phyloP scores from a whole-genome alignment of 495 filamentous ascomycete genomes.

The Hypoxylon cercidicola region DNA sequence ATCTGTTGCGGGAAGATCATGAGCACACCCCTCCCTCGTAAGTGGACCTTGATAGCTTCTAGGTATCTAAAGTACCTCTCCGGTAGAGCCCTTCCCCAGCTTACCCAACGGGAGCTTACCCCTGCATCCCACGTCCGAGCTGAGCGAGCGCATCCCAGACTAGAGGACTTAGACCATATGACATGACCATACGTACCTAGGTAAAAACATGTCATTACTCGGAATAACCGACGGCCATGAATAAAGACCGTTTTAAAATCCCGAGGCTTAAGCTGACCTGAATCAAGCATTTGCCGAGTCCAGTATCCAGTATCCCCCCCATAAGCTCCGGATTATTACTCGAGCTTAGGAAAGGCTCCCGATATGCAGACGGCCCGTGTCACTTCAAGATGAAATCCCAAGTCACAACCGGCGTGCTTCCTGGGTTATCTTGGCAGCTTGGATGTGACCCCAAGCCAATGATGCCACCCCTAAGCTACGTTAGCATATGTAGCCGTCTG shows the following conservation, averaged over 20 bases:
- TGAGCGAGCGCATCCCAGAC: slow-evolving; percentile 15
- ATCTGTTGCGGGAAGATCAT: neutral
- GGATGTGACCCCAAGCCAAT: slow-evolving; percentile 25
- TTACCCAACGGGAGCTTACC: slow-evolving; percentile 20
- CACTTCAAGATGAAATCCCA: slow-evolving; percentile 4
- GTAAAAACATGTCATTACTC: too few species aligned
- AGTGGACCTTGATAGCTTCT: neutral
- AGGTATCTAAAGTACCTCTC: slow-evolving; percentile 14
- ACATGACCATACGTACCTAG: neutral
- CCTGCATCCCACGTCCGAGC: slow-evolving; percentile 25
- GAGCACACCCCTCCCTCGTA: neutral
- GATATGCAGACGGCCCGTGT: slow-evolving; percentile 21
- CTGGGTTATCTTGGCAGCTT: slow-evolving; percentile 21
- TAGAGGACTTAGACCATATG: neutral
- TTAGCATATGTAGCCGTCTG: slow-evolving; percentile 13
- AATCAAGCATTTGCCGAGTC: too few species aligned
- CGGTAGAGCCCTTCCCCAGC: slow-evolving; percentile 22
- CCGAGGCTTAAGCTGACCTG: too few species aligned
- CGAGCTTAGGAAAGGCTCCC: neutral
- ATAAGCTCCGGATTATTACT: neutral
- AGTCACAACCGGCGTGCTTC: slow-evolving; percentile 6
- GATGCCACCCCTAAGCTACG: slow-evolving; percentile 21
- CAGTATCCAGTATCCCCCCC: too few species aligned
- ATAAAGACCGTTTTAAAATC: too few species aligned
- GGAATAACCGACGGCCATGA: too few species aligned